Percentiles rank a stretch among this genome's conserved stretches.
Conservation (phyloP, 1,139 yeast genomes). For the Suhomyces choctaworum region DNA sequence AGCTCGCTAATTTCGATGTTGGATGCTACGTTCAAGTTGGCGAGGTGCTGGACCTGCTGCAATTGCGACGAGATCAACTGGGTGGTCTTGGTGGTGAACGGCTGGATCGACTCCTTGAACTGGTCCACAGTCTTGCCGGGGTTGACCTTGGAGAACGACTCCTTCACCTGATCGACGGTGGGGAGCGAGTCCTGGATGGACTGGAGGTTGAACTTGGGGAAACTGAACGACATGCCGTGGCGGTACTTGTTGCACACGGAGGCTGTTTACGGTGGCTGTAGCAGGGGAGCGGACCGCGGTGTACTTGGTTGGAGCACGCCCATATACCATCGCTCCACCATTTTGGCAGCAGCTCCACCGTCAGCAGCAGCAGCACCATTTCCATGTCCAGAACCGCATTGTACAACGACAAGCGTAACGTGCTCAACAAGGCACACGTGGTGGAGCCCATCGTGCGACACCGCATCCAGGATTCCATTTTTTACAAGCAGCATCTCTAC, state of each 20-base stretch:
- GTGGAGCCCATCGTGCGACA: slow-evolving; percentile 71
- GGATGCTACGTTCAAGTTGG: slow-evolving; percentile 26
- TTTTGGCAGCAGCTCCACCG: background rate
- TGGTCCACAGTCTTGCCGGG: slow-evolving; percentile 43
- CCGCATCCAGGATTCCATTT: slow-evolving; percentile 63
- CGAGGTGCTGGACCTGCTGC: slow-evolving; percentile 47
- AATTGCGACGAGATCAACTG: slow-evolving; percentile 41
- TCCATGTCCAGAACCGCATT: no score
- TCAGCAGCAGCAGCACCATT: no score
- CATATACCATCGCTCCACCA: no score
- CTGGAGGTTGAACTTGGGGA: slow-evolving; percentile 49
- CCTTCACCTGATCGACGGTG: slow-evolving; percentile 42
- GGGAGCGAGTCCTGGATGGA: slow-evolving; percentile 48
- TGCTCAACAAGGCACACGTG: slow-evolving; percentile 48
- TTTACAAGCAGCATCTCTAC: slow-evolving; percentile 65
- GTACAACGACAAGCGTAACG: slow-evolving; percentile 24
- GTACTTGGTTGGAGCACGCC: no score
- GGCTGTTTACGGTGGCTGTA: no score
- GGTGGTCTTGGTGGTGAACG: slow-evolving; percentile 44
- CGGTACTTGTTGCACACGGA: no score
- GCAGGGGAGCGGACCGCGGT: no score
- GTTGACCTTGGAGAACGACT: slow-evolving; percentile 41
- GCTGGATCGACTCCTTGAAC: slow-evolving; percentile 44
- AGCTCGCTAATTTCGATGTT: slow-evolving; percentile 56
- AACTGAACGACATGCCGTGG: slow-evolving; percentile 49